A percentile compares a stretch with the other conserved stretches of the same genome.
Evolutionary conservation across 306 rosid species (phyloP).

Genomic region (Cicer judaicum): DNA sequence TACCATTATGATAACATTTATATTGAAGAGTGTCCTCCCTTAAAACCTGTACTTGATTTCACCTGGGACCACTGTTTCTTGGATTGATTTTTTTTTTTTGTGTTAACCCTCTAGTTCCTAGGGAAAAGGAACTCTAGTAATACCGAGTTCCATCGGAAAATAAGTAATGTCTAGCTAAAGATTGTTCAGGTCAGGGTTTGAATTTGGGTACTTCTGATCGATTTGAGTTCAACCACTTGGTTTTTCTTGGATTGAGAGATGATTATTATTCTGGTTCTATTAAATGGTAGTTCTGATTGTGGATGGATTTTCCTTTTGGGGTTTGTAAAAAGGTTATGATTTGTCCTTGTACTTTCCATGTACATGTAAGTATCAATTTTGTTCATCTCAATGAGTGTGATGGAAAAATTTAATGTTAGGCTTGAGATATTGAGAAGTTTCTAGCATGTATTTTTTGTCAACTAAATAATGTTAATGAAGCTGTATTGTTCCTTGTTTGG

Average conservation of each 20-base stretch:
- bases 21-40: slow-evolving; percentile 20
- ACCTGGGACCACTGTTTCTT: slow-evolving; percentile 44
- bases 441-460: slow-evolving; percentile 27
- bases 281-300: slow-evolving; percentile 15
- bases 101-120: too few species aligned
- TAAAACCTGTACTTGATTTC: neutral
- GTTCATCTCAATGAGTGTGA: slow-evolving; percentile 11
- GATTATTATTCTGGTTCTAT: slow-evolving; percentile 37
- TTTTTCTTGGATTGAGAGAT: neutral
- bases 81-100: neutral
- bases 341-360: slow-evolving; percentile 34
- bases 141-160: too few species aligned
- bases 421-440: slow-evolving; percentile 7
- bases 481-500: slow-evolving; percentile 39
- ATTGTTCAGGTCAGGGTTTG: too few species aligned
- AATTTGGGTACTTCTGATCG: too few species aligned
- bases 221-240: too few species aligned
- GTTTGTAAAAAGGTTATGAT: slow-evolving; percentile 17
- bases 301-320: slow-evolving; percentile 23
- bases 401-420: slow-evolving; percentile 7
- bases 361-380: slow-evolving; percentile 13
- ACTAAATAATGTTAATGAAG: slow-evolving; percentile 42
- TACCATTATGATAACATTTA: slow-evolving; percentile 34
- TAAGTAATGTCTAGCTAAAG: too few species aligned
- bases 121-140: too few species aligned